Base-by-base conservation (phyloP, 148 eudicot species). In the Nepenthes mirabilis region DNA sequence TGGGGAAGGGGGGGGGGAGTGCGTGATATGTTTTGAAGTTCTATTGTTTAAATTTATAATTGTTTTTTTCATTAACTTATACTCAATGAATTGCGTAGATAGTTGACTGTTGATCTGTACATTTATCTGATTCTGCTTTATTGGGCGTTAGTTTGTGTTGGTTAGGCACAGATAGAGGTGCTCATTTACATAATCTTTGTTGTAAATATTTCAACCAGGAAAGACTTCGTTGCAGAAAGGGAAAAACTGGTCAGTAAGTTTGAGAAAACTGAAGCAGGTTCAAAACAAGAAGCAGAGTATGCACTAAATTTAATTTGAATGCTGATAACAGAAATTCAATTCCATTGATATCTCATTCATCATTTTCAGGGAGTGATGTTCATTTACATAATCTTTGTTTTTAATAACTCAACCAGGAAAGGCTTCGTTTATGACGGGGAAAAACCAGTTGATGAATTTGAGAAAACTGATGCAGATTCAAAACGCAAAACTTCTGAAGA, bases 181-280 rank as follows among this genome's bases (percentile, higher is more conserved):
- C 57, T 40, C 1, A 33, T 43, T 37, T 52, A 3, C 11, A 4
- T 37, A 34, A 52, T 56, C n/a, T 37, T 58, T 36, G 61, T 34
- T 66, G 59, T 45, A 35, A 34, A 5, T 62, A 7, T 1, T 68
- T 37, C 36, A 37, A 67, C 33, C 76, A 93, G 98, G 85, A 93
- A 93, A 73, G 88, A 88, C 14, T 93, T 78, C 50, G 96, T 86
- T 61, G 82, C 53, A 62, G 91, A 82, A 71, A 86, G 98, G 72
- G 87, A 83, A 56, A 79, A 72, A 60, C 78, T 77, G 64, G 79
- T 40, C 36, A 75, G 82, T 69, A 81, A 84, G 75, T 61, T 56
- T 75, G 84, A 60, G 55, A 80, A 77, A 37, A 59, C 74, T 56
- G 74, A 60, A 50, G 51, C 75, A 33, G 63, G 68, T 14, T 69